These are phyloP conservation scores for Sungouiozyma ichnusensis DNA, from an alignment of 805 yeast species.

Conservation along the genomic window DNA sequence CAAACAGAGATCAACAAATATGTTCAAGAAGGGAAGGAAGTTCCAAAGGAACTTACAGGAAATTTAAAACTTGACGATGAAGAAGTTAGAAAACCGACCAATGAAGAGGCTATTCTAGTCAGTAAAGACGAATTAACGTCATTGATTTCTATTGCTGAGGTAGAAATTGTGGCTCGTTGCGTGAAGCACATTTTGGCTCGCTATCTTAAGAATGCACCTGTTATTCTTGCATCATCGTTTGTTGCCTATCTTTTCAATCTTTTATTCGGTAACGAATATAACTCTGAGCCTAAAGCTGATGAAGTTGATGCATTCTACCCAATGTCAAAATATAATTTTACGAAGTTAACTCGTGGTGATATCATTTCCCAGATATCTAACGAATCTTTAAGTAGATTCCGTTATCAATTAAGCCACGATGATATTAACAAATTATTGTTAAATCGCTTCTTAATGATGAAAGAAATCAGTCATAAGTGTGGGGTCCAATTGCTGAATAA, in stretches of 20 bases:
- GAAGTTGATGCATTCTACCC: conserved; percentile 40
- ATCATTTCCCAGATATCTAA: conserved; percentile 36
- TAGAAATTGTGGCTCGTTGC: conserved; percentile 73
- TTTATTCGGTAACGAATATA: conserved; percentile 45
- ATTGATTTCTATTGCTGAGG: conserved; percentile 36
- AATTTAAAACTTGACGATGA: conserved; percentile 25
- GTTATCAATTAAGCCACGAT: conserved; percentile 41
- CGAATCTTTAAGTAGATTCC: conserved; percentile 54
- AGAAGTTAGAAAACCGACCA: conserved; percentile 28
- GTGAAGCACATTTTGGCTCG: conserved; percentile 62
- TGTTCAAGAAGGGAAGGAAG: conserved; percentile 26
- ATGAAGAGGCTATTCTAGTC: conserved; percentile 26
- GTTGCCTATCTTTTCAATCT: conserved; percentile 65
- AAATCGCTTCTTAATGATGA: conserved; percentile 39
- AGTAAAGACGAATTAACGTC: conserved; percentile 33
- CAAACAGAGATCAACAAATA: conserved; percentile 27
- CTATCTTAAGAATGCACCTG: conserved; percentile 37
- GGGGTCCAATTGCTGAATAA: conserved; percentile 76
- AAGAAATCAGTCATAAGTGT: conserved; percentile 63
- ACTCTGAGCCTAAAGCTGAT: conserved; percentile 31
- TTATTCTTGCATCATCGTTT: conserved; percentile 45
- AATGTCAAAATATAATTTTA: conserved; percentile 32
- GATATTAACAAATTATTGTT: conserved; percentile 35
- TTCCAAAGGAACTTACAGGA: conserved; percentile 28
- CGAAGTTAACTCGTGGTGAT: conserved; percentile 36